Conservation (phyloP, 192 early-diverging fungal species). For the Coemansia sp. region DNA sequence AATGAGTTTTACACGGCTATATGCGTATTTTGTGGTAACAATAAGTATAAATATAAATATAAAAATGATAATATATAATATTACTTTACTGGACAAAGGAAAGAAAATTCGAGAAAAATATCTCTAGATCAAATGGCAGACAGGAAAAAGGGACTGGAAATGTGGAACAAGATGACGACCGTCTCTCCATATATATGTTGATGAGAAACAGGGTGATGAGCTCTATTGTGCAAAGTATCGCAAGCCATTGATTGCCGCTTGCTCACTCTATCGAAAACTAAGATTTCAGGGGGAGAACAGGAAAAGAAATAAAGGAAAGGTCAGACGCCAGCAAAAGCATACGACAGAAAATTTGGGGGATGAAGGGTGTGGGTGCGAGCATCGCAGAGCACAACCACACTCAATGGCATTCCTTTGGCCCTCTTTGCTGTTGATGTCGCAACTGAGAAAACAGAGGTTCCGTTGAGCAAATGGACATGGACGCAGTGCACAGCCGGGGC, state of each 20-base stretch:
- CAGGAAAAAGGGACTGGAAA: background rate
- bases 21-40: background rate
- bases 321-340: background rate
- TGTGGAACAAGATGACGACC: background rate
- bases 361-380: background rate
- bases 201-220: background rate
- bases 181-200: background rate
- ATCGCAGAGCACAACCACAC: too few species aligned
- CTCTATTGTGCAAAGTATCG: constrained; percentile 1
- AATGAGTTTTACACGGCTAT: background rate
- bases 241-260: constrained; percentile 2
- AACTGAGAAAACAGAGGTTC: too few species aligned
- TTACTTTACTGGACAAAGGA: background rate
- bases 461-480: too few species aligned
- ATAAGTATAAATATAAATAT: background rate
- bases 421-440: too few species aligned
- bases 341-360: background rate
- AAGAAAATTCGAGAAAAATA: background rate
- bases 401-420: too few species aligned
- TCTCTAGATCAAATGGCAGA: background rate
- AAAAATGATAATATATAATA: constrained; percentile 4
- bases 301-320: background rate
- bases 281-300: background rate
- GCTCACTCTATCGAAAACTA: constrained; percentile 6
- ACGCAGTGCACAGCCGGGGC: too few species aligned